Conservation (phyloP, 2,329 filamentous ascomycete genomes). For the Colletotrichum sp. region DNA sequence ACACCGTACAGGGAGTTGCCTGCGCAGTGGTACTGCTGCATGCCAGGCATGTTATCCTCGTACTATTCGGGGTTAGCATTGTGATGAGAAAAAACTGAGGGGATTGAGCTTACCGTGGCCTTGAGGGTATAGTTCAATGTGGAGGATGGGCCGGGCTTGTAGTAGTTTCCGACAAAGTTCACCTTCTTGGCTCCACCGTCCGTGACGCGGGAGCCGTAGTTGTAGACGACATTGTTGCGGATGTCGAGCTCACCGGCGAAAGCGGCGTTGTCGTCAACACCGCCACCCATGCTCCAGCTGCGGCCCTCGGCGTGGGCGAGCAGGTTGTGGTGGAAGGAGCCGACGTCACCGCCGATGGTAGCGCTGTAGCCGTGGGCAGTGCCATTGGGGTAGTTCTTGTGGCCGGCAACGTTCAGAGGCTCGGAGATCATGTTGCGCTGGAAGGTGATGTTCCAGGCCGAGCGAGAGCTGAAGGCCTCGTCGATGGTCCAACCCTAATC, state of each 20-base stretch:
- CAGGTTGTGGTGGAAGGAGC: conserved; percentile 39
- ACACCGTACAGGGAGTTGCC: conserved; percentile 35
- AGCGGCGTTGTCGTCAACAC: conserved; percentile 30
- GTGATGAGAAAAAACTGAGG: no score
- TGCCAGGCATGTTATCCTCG: conserved; percentile 34
- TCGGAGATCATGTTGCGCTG: conserved; percentile 39
- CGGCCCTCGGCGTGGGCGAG: conserved; percentile 34
- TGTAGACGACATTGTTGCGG: conserved; percentile 40
- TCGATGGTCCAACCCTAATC: conserved; percentile 35
- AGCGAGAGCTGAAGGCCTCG: conserved; percentile 36
- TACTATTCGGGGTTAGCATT: conserved; percentile 10
- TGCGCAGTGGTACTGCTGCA: conserved; percentile 35
- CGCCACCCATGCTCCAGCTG: conserved; percentile 38
- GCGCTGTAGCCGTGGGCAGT: conserved; percentile 31
- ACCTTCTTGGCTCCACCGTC: conserved; percentile 36
- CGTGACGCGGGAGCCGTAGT: conserved; percentile 34
- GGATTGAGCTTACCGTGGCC: conserved; percentile 19
- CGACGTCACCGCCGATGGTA: conserved; percentile 35
- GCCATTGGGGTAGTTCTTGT: conserved; percentile 38
- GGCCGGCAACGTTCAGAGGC: conserved; percentile 38
- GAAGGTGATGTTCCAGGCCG: conserved; percentile 37
- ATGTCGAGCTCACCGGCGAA: conserved; percentile 36
- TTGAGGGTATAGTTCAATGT: conserved; percentile 29
- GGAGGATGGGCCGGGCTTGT: conserved; percentile 35
- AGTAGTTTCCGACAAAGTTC: conserved; percentile 37